phyloP scores from a whole-genome alignment of 2,329 filamentous ascomycete genomes.

The Fusarium penzigii region DNA sequence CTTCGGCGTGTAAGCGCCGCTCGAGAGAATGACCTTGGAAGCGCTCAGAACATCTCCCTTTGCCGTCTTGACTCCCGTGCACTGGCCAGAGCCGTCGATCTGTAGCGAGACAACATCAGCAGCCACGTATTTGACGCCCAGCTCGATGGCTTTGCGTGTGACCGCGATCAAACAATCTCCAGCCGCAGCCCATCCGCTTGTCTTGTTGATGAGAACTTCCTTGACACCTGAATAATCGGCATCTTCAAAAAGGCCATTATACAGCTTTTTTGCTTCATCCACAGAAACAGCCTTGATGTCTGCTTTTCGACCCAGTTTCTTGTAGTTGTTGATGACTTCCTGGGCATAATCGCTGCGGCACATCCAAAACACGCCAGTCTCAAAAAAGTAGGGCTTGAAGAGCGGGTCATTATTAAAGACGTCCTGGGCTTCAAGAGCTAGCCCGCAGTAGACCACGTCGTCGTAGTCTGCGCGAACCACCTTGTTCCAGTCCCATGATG shows the following conservation, averaged over 20 bases:
- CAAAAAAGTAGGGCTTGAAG: constrained; percentile 58
- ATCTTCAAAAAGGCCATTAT: constrained; percentile 59
- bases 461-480: constrained; percentile 32
- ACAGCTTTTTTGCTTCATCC: constrained; percentile 50
- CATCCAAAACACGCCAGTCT: constrained; percentile 60
- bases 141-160: constrained; percentile 50
- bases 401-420: constrained; percentile 60
- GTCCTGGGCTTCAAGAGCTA: constrained; percentile 67
- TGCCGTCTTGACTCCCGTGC: constrained; percentile 50
- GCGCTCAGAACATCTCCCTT: constrained; percentile 48
- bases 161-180: constrained; percentile 57
- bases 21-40: constrained; percentile 53
- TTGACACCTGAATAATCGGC: constrained; percentile 61
- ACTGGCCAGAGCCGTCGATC: constrained; percentile 46
- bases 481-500: constrained; percentile 60
- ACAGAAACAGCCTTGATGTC: constrained; percentile 47
- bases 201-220: constrained; percentile 61
- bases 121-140: constrained; percentile 60
- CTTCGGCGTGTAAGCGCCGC: constrained; percentile 59
- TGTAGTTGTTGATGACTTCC: constrained; percentile 56
- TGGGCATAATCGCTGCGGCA: constrained; percentile 51
- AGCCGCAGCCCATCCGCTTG: constrained; percentile 65
- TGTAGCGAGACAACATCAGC: constrained; percentile 50
- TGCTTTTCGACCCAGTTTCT: constrained; percentile 40
- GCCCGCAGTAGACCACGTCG: constrained; percentile 61